Conservation (phyloP, 345 rosid species). For the Gossypium australe region DNA sequence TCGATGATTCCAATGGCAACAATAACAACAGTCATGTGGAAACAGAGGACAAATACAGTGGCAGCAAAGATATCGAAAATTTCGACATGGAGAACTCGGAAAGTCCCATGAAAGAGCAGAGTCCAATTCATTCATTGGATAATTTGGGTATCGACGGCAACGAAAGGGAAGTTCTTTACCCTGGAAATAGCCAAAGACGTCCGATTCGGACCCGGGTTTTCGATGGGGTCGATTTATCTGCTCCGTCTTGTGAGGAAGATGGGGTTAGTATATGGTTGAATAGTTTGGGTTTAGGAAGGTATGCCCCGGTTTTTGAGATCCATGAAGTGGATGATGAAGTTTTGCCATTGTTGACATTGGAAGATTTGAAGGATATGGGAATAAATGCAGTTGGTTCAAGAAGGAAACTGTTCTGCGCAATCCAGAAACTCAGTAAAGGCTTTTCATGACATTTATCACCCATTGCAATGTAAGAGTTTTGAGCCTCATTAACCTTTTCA, state of each 20-base stretch:
- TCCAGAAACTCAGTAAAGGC: conserved; percentile 73
- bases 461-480: conserved; percentile 38
- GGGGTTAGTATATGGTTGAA: conserved; percentile 63
- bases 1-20: conserved; percentile 30
- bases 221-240: conserved; percentile 43
- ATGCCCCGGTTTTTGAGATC: conserved; percentile 69
- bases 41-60: conserved; percentile 51
- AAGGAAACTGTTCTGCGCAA: conserved; percentile 74
- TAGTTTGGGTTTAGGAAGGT: conserved; percentile 66
- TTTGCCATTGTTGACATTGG: conserved; percentile 74
- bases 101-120: conserved; percentile 55
- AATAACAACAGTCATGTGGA: conserved; percentile 18
- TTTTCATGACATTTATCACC: conserved; percentile 50
- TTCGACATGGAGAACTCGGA: conserved; percentile 64
- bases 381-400: conserved; percentile 81
- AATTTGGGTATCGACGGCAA: conserved; percentile 46
- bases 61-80: conserved; percentile 47
- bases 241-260: conserved; percentile 46
- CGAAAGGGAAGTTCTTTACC: conserved; percentile 39
- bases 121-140: conserved; percentile 52
- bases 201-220: conserved; percentile 24
- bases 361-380: conserved; percentile 91
- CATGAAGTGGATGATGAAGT: conserved; percentile 89
- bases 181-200: conserved; percentile 22
- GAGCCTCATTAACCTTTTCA: conserved; percentile 12